These are phyloP conservation scores for Capronia epimyces DNA, from an alignment of 2,329 filamentous ascomycete genomes.

Conservation along the genomic window DNA sequence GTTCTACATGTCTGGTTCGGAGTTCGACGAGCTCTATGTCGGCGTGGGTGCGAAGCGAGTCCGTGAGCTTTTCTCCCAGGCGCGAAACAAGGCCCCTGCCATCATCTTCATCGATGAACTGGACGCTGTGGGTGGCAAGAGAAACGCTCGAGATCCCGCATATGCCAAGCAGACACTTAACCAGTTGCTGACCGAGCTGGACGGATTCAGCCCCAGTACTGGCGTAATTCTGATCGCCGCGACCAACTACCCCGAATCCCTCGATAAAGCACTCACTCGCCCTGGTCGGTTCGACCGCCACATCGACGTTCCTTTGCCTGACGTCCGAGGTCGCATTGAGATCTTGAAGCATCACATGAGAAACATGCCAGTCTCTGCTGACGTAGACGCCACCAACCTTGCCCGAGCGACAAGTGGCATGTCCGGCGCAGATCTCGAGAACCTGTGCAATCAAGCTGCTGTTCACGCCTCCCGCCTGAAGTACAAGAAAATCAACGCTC, in stretches of 20 bases:
- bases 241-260: conserved; percentile 88
- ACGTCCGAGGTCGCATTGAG: conserved; percentile 85
- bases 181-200: conserved; percentile 90
- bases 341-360: conserved; percentile 92
- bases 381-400: conserved; percentile 78
- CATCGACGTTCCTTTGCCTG: conserved; percentile 79
- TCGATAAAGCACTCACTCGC: conserved; percentile 90
- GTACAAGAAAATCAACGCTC: conserved; percentile 65
- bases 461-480: conserved; percentile 89
- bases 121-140: conserved; percentile 88
- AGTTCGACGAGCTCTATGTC: conserved; percentile 98
- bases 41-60: conserved; percentile 95
- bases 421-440: conserved; percentile 92
- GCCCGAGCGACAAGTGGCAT: conserved; percentile 85
- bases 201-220: conserved; percentile 91
- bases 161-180: conserved; percentile 98
- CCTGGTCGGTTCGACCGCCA: conserved; percentile 95
- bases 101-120: conserved; percentile 96
- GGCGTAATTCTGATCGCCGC: conserved; percentile 94
- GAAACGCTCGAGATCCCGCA: conserved; percentile 85
- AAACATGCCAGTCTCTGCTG: conserved; percentile 73
- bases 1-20: conserved; percentile 99
- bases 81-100: conserved; percentile 76
- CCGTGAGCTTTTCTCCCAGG: conserved; percentile 80
- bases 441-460: conserved; percentile 92